Conservation (phyloP, 495 filamentous ascomycete species). For the Pyrenula aspistea region DNA sequence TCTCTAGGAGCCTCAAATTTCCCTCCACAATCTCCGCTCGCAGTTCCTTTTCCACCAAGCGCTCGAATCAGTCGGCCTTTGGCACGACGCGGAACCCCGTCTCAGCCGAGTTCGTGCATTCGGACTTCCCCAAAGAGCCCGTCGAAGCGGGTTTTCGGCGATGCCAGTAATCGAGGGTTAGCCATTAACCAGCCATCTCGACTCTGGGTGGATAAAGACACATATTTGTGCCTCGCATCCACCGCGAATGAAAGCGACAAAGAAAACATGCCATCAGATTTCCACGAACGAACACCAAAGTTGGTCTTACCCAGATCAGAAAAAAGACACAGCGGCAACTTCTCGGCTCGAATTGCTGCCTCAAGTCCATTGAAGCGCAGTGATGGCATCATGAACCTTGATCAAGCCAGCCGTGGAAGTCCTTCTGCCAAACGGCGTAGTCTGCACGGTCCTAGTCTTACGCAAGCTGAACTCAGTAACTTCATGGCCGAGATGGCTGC, state of each 20-base stretch:
- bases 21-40: constrained; percentile 37
- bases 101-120: constrained; percentile 32
- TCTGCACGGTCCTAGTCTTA: constrained; percentile 53
- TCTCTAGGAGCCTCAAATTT: constrained; percentile 35
- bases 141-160: constrained; percentile 58
- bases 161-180: constrained; percentile 47
- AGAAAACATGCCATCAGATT: not conserved
- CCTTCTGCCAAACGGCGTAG: constrained; percentile 81
- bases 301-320: constrained; percentile 8
- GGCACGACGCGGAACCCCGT: constrained; percentile 33
- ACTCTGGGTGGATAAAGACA: not conserved
- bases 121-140: constrained; percentile 64
- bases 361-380: constrained; percentile 86
- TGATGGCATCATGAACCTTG: constrained; percentile 80
- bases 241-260: not conserved
- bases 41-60: constrained; percentile 39
- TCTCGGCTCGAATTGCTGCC: constrained; percentile 37
- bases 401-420: constrained; percentile 63
- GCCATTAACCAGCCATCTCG: not conserved
- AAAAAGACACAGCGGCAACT: constrained; percentile 34
- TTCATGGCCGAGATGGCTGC: constrained; percentile 37
- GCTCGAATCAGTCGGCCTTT: constrained; percentile 33
- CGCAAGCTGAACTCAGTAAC: constrained; percentile 49
- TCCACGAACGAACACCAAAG: not conserved
- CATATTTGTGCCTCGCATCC: not conserved